These are phyloP conservation scores for Phialocephala sp. DNA, from an alignment of 2,329 filamentous ascomycete genomes.

Conservation along the genomic window DNA sequence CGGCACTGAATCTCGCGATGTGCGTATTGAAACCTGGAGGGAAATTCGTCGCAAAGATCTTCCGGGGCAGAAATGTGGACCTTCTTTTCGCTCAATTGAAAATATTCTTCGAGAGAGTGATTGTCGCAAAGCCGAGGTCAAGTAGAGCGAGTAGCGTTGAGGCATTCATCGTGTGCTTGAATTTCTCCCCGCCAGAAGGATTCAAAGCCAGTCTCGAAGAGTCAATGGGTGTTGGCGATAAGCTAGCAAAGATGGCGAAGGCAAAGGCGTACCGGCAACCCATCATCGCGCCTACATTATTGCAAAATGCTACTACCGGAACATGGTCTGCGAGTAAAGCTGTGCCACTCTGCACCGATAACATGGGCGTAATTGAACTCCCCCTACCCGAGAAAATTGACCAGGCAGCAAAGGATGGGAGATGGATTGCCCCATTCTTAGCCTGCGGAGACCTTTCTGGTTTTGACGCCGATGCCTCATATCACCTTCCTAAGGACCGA, in stretches of 20 bases:
- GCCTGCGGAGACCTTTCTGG: slow-evolving; percentile 96
- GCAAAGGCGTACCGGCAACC: slow-evolving; percentile 50
- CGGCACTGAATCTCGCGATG: slow-evolving; percentile 89
- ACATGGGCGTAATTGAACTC: slow-evolving; percentile 38
- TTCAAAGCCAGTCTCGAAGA: slow-evolving; percentile 78
- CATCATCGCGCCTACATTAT: slow-evolving; percentile 48
- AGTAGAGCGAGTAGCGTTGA: slow-evolving; percentile 97
- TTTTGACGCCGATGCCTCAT: slow-evolving; percentile 95
- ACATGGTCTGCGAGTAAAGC: slow-evolving; percentile 47
- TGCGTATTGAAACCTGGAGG: slow-evolving; percentile 92
- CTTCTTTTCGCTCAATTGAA: slow-evolving; percentile 92
- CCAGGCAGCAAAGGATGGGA: slow-evolving; percentile 54
- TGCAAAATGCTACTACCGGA: slow-evolving; percentile 53
- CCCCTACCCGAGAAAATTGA: slow-evolving; percentile 38
- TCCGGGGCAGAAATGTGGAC: slow-evolving; percentile 93
- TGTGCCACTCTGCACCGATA: slow-evolving; percentile 19
- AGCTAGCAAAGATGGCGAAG: slow-evolving; percentile 56
- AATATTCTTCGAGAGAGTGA: slow-evolving; percentile 84
- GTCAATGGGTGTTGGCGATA: slow-evolving; percentile 70
- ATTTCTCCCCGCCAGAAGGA: slow-evolving; percentile 79
- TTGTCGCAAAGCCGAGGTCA: slow-evolving; percentile 91
- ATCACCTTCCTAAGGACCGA: slow-evolving; percentile 84
- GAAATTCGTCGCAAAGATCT: slow-evolving; percentile 98
- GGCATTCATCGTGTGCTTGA: slow-evolving; percentile 93
- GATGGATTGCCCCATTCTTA: slow-evolving; percentile 93